Conservation (phyloP, 495 filamentous ascomycete species). For the Lindgomyces ingoldianus region DNA sequence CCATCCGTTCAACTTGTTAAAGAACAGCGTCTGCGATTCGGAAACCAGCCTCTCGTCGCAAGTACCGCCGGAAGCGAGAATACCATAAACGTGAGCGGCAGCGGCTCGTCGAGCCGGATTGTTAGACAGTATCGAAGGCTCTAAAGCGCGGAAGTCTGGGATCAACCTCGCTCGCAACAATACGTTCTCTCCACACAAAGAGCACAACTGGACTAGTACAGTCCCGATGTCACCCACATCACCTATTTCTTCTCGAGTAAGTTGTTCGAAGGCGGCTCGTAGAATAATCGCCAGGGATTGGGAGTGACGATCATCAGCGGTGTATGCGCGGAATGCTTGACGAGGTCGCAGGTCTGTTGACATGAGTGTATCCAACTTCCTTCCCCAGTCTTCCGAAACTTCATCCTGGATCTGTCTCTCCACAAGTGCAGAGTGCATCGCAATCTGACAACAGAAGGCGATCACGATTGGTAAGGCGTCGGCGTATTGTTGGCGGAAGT, state of each 20-base stretch:
- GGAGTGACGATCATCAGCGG: conserved; percentile 3
- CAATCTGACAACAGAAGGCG: conserved; percentile 69
- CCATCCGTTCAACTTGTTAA: conserved; percentile 52
- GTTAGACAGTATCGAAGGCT: conserved; percentile 64
- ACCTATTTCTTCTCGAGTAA: conserved; percentile 41
- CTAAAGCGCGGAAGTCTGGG: conserved; percentile 31
- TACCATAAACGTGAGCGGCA: conserved; percentile 72
- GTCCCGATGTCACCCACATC: conserved; percentile 58
- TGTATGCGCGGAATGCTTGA: conserved; percentile 52
- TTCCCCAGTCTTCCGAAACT: conserved; percentile 82
- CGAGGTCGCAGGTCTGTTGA: conserved; percentile 65
- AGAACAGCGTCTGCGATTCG: conserved; percentile 49
- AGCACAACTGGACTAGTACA: conserved; percentile 67
- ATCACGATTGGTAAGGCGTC: conserved; percentile 65
- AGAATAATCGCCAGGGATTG: conserved; percentile 33
- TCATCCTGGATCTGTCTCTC: conserved; percentile 53
- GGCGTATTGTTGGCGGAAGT: conserved; percentile 40
- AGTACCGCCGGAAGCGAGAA: conserved; percentile 68
- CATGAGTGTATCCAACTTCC: conserved; percentile 69
- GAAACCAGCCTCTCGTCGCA: conserved; percentile 45
- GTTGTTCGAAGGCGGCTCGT: conserved; percentile 35
- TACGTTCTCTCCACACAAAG: conserved; percentile 58
- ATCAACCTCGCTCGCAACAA: conserved; percentile 44
- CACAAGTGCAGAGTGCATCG: conserved; percentile 69
- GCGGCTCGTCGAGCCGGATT: conserved; percentile 62